Evolutionary conservation across 768 basidiomycete genomes (phyloP).

Genomic region (Xerocomus spinulosus): DNA sequence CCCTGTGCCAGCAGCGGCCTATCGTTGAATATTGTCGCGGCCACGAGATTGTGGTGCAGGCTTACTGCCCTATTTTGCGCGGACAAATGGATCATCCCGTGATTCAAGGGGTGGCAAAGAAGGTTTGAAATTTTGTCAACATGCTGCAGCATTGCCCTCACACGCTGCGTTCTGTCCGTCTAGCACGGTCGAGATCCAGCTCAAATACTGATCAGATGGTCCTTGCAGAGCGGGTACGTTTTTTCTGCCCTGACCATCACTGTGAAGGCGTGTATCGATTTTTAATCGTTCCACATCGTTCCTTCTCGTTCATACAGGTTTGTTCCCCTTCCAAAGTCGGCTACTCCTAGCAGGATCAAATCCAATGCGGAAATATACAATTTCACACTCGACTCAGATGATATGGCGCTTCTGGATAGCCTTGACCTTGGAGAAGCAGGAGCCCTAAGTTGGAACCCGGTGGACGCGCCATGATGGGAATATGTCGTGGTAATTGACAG

Average conservation of each 20-base stretch:
- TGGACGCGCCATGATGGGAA: slow-evolving; percentile 41
- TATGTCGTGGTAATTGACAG: slow-evolving; percentile 1
- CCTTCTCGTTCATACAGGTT: slow-evolving; percentile 41
- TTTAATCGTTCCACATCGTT: neutral
- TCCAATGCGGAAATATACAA: slow-evolving; percentile 74
- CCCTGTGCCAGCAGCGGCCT: slow-evolving; percentile 73
- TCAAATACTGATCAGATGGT: slow-evolving; percentile 87
- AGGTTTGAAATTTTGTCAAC: slow-evolving; percentile 38
- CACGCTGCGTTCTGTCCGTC: neutral
- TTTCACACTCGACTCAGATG: slow-evolving; percentile 62
- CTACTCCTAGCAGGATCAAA: slow-evolving; percentile 61
- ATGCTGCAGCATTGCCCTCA: slow-evolving; percentile 7
- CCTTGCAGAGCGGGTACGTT: slow-evolving; percentile 73
- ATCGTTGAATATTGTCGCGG: slow-evolving; percentile 71
- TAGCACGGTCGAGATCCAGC: slow-evolving; percentile 61
- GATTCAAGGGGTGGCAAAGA: slow-evolving; percentile 51
- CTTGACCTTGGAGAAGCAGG: slow-evolving; percentile 73
- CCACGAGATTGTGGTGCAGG: slow-evolving; percentile 60
- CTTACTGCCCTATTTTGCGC: slow-evolving; percentile 73
- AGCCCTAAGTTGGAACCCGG: slow-evolving; percentile 81
- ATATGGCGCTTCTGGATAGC: slow-evolving; percentile 60
- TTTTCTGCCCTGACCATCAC: neutral
- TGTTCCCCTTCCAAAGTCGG: slow-evolving; percentile 80
- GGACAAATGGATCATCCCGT: slow-evolving; percentile 50
- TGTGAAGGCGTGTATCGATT: neutral